A percentile compares a stretch with the other conserved stretches of the same genome.
Evolutionary conservation across 805 yeast species (phyloP).

Genomic region (Brettanomyces nanus): DNA sequence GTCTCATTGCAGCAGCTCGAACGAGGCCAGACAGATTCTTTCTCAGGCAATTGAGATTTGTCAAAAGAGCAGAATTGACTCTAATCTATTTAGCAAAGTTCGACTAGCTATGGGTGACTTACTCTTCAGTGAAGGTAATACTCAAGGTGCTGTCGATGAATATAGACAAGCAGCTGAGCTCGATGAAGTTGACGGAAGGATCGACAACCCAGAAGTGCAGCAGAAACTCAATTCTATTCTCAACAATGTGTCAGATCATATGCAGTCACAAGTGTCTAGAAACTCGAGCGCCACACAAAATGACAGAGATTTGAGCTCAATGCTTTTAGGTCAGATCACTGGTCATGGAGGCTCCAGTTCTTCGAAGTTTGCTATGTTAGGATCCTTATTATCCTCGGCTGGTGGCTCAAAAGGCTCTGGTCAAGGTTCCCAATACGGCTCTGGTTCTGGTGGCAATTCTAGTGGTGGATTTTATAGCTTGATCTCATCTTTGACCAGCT

Average conservation of each 20-base stretch:
- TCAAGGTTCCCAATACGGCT: conserved; percentile 7
- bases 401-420: conserved; percentile 6
- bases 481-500: conserved; percentile 17
- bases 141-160: conserved; percentile 19
- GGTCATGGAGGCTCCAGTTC: conserved; percentile 21
- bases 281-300: conserved; percentile 16
- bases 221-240: conserved; percentile 19
- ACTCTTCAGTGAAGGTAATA: conserved; percentile 16
- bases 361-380: conserved; percentile 20
- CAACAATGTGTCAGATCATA: conserved; percentile 13
- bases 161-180: conserved; percentile 23
- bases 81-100: conserved; percentile 20
- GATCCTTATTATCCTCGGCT: conserved; percentile 13
- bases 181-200: conserved; percentile 25
- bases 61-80: conserved; percentile 15
- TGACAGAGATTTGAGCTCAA: conserved; percentile 23
- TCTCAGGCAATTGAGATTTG: conserved; percentile 16
- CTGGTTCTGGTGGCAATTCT: conserved; percentile 6
- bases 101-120: conserved; percentile 28
- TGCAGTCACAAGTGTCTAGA: conserved; percentile 17
- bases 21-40: conserved; percentile 13
- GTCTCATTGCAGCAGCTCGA: conserved; percentile 5
- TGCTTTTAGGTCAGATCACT: conserved; percentile 20
- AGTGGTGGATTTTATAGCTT: conserved; percentile 20
- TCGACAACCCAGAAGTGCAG: conserved; percentile 25